phyloP scores from a whole-genome alignment of 208 protist genomes.

The Trypanosoma cruzi region DNA sequence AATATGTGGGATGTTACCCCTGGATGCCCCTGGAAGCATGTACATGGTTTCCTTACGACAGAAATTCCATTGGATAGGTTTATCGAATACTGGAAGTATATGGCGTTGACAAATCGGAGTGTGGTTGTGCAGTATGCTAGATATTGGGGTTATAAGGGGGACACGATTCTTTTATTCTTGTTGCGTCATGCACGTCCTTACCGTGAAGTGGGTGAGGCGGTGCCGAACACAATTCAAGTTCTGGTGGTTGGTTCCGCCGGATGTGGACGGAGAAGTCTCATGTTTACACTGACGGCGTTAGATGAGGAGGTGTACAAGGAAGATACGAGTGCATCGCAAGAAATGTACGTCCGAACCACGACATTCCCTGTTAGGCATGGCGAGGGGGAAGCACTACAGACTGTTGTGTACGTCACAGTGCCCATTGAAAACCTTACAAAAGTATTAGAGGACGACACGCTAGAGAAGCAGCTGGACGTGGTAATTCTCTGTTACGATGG shows the following conservation, averaged over 20 bases:
- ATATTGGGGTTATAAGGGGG: conserved; percentile 88
- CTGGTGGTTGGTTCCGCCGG: conserved; percentile 56
- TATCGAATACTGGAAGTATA: conserved; percentile 90
- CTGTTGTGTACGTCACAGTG: conserved; percentile 61
- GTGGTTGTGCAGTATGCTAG: conserved; percentile 82
- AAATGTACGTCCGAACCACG: conserved; percentile 50
- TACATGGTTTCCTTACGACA: conserved; percentile 54
- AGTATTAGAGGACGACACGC: conserved; percentile 49
- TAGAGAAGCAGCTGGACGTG: conserved; percentile 70
- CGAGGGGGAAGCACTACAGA: conserved; percentile 53
- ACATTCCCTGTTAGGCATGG: conserved; percentile 54
- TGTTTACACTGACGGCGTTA: conserved; percentile 41
- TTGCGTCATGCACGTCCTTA: conserved; percentile 46
- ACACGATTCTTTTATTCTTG: conserved; percentile 71
- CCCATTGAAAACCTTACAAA: conserved; percentile 33
- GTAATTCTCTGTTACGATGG: conserved; percentile 85
- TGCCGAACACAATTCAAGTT: conserved; percentile 81
- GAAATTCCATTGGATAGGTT: conserved; percentile 70
- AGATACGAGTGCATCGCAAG: background rate
- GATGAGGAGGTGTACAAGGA: conserved; percentile 27
- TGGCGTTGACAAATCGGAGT: conserved; percentile 67
- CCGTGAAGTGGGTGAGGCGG: conserved; percentile 39
- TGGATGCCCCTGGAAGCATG: conserved; percentile 75
- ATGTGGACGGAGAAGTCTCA: conserved; percentile 60
- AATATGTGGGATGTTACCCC: conserved; percentile 86